A percentile compares a stretch with the other conserved stretches of the same genome.
Evolutionary conservation across 2,329 filamentous ascomycete species (phyloP).

Genomic region (Pseudogymnoascus sp.): DNA sequence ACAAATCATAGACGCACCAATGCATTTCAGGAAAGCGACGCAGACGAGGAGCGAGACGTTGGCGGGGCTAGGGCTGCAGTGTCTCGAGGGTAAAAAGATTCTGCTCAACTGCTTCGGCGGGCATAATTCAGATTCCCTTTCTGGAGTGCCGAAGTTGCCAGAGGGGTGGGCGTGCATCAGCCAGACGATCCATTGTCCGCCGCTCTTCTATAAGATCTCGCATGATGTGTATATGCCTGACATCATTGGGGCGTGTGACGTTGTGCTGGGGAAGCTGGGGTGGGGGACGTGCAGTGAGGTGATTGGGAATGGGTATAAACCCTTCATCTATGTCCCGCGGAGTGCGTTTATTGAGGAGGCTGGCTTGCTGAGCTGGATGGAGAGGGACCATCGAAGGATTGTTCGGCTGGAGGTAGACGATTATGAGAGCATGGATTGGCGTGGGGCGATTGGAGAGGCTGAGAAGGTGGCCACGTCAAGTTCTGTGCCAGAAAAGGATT

Average conservation of each 20-base stretch:
- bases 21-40: conserved; percentile 15
- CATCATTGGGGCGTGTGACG: conserved; percentile 15
- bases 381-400: conserved; percentile 13
- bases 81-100: conserved; percentile 9
- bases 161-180: conserved; percentile 16
- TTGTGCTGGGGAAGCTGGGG: conserved; percentile 15
- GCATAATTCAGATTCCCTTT: conserved; percentile 10
- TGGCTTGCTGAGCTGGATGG: conserved; percentile 15
- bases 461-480: conserved; percentile 2
- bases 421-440: conserved; percentile 10
- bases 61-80: neutral
- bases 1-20: conserved; percentile 12
- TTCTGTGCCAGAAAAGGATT: conserved; percentile 6
- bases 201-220: conserved; percentile 15
- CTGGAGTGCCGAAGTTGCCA: conserved; percentile 11
- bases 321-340: conserved; percentile 14
- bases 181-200: conserved; percentile 15
- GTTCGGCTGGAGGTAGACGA: conserved; percentile 13
- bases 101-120: conserved; percentile 12
- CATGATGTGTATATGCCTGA: conserved; percentile 16
- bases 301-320: conserved; percentile 16
- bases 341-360: conserved; percentile 15
- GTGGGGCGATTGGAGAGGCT: conserved; percentile 10
- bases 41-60: conserved; percentile 10
- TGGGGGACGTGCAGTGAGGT: conserved; percentile 17